These are phyloP conservation scores for Triangularia verruculosa DNA, from an alignment of 2,329 filamentous ascomycete species.

Conservation along the genomic window DNA sequence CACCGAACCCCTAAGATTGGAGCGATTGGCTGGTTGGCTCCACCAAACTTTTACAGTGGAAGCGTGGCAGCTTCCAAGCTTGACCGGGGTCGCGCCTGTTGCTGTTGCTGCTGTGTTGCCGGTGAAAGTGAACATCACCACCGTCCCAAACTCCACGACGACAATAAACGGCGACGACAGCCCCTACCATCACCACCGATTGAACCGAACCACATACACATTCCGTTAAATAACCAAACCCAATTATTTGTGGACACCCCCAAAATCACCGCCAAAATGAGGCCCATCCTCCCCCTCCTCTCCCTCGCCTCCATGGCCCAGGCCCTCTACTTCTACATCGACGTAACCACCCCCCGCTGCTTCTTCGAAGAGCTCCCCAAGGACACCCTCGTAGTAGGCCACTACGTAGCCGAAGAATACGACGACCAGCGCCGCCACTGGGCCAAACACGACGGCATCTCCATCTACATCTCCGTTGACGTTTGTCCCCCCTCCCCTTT, in stretches of 20 bases:
- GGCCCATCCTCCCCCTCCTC: slow-evolving; percentile 61
- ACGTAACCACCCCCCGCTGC: slow-evolving; percentile 81
- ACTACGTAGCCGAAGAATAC: slow-evolving; percentile 84
- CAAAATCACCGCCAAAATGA: slow-evolving; percentile 43
- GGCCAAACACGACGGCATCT: slow-evolving; percentile 69
- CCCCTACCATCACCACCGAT: too few relatives aligned
- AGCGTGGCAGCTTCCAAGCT: slow-evolving; percentile 49
- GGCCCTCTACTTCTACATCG: slow-evolving; percentile 94
- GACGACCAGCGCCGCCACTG: slow-evolving; percentile 68
- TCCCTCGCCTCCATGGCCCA: slow-evolving; percentile 65
- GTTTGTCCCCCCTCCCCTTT: slow-evolving; percentile 41
- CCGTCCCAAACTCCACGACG: not conserved
- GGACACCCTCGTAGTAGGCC: slow-evolving; percentile 91
- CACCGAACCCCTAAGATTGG: slow-evolving; percentile 18
- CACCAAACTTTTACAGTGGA: slow-evolving; percentile 40
- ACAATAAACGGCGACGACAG: not conserved
- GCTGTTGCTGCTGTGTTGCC: slow-evolving; percentile 9
- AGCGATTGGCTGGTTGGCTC: not conserved
- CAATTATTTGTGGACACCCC: not conserved
- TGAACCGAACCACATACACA: too few relatives aligned
- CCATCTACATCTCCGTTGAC: slow-evolving; percentile 88
- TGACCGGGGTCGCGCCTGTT: slow-evolving; percentile 21
- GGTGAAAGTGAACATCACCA: not conserved
- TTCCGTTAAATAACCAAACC: not conserved
- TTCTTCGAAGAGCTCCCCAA: slow-evolving; percentile 98